Evolutionary conservation across 179 eudicot genomes (phyloP), one percentile per base, ranked within the genome.

Genomic region (Vitellaria paradoxa): DNA sequence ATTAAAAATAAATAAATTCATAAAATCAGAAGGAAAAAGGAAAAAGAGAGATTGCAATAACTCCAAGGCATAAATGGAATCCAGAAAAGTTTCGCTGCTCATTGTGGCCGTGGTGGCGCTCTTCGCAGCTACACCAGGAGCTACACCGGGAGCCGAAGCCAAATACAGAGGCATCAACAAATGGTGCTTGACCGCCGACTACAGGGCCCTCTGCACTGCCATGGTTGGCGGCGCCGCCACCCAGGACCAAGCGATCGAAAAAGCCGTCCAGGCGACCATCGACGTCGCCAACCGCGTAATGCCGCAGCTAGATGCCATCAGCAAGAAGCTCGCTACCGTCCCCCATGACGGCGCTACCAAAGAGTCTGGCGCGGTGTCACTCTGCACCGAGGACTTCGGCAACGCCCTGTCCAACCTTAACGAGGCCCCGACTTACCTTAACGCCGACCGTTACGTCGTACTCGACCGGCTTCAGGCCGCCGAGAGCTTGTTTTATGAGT

Each of bases 111-210:
- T 21, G 4, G n/a, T 5, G 40, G 3, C 20, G 63, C 63, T 71
- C 14, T 53, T 70, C 37, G 37, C 2, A 2, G 37, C 37, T 30
- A 30, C 37, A 30, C 37, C 37, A 30, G 37, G 37, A 30, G 37
- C 37, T 30, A 30, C 37, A 30, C 37, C 37, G 2, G 63, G 74
- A 24, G 74, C 63, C 13, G 74, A 71, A 26, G 74, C 74, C 0
- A 20, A 57, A 18, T 52, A 14, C 63, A 71, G 15, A 17, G 63
- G 62, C 74, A 30, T 71, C 49, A 71, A 55, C 74, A 37, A 17
- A 30, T 71, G 74, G 74, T 71, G 74, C 49, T 11, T 1, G 74
- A 53, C 74, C 74, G 24, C 74, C 18, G 74, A 71, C 12, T 71
- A 71, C 74, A 71, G 17, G 74, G 1, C 17, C 46, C 74, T 71